phyloP scores from a whole-genome alignment of 768 basidiomycete genomes.

The Lactifluus hygrophoroides region DNA sequence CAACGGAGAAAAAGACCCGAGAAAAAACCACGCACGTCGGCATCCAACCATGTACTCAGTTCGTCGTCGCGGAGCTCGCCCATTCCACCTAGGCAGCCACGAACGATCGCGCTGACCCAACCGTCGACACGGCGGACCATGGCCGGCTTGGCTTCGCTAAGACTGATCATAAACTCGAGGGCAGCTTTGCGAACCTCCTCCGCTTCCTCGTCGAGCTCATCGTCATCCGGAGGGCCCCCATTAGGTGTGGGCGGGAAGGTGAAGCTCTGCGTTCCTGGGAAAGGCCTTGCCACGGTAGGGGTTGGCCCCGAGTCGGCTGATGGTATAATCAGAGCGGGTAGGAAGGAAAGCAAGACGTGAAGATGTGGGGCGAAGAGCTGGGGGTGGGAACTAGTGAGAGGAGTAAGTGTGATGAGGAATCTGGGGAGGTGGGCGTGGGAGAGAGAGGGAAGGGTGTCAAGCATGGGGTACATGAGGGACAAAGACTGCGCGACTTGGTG shows the following conservation, averaged over 20 bases:
- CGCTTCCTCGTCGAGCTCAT: slow-evolving; percentile 52
- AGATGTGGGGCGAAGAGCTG: slow-evolving; percentile 70
- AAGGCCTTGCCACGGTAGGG: slow-evolving; percentile 42
- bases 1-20: neutral
- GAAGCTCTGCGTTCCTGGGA: slow-evolving; percentile 28
- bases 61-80: slow-evolving; percentile 62
- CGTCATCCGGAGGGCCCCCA: slow-evolving; percentile 29
- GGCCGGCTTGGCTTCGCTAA: slow-evolving; percentile 64
- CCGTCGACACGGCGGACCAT: slow-evolving; percentile 63
- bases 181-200: slow-evolving; percentile 64
- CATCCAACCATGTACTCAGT: slow-evolving; percentile 55
- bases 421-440: slow-evolving; percentile 46
- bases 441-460: slow-evolving; percentile 61
- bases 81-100: slow-evolving; percentile 77
- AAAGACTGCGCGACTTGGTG: slow-evolving; percentile 53
- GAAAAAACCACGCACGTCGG: slow-evolving; percentile 50
- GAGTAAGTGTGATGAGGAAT: slow-evolving; percentile 62
- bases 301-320: slow-evolving; percentile 45
- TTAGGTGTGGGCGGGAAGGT: slow-evolving; percentile 34
- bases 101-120: slow-evolving; percentile 62
- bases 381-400: slow-evolving; percentile 59
- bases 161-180: slow-evolving; percentile 73
- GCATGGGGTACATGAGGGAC: slow-evolving; percentile 59
- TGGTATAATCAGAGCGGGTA: slow-evolving; percentile 65
- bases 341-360: slow-evolving; percentile 54